Base-by-base conservation (phyloP, 805 yeast genomes). In the Wickerhamiella bombiphila region DNA sequence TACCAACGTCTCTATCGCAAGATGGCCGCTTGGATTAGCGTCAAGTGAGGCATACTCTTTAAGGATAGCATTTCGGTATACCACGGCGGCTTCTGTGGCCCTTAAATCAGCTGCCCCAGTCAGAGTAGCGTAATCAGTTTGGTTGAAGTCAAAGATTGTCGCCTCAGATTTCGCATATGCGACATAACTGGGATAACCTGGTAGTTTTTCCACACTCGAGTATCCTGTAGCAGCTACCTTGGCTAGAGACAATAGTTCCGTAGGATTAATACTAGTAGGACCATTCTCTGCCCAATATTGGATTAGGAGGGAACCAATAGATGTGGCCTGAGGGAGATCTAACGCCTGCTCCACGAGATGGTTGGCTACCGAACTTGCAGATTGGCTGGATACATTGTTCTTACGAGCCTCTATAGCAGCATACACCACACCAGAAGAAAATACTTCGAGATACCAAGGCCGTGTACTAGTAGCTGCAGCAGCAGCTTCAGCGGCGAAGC, bases 321-420 rank as follows among this genome's bases (percentile, higher is more conserved):
- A 33, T 3, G 50, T 46, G 26, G 49, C 50, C 42, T 38, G 43
- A 5, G 50, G 34, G 25, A 39, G 50, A 6, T 42, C 44, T 5
- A 46, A 38, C 3, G 37, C 33, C 34, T 43, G 37, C 26, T 29
- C 34, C 13, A 45, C 46, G 6, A 46, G 22, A 34, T 38, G 33
- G 18, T 26, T 42, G 15, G 46, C 50, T 16, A 44, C 44, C 2
- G 43, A 7, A 16, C 45, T 41, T n/a, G 50, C 50, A 39, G 36
- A 19, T 15, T 25, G 22, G 42, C 36, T 46, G 18, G 44, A 32
- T 3, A 42, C 47, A 7, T 35, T 44, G 17, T 37, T 30, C 35
- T 37, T 28, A 31, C 44, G 44, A 41, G 44, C 26, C 29, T 40
- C 38, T 5, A 42, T 38, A 4, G 50, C 50, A 28, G 36, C 41